A percentile compares a stretch with the other conserved stretches of the same genome.
These are phyloP conservation scores for Pichia sporocuriosa DNA, from an alignment of 805 yeast genomes.

Conservation along the genomic window DNA sequence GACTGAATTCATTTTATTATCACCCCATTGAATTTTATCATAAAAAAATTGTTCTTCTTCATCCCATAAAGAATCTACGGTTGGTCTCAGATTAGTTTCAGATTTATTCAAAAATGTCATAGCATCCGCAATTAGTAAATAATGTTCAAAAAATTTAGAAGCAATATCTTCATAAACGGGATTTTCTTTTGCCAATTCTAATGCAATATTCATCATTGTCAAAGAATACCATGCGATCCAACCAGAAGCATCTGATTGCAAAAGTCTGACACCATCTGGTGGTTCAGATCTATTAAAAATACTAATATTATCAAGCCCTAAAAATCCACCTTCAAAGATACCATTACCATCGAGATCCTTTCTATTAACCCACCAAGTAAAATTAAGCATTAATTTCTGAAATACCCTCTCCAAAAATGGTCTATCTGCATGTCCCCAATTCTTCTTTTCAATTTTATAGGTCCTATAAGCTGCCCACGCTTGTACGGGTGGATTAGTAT, in stretches of 20 bases:
- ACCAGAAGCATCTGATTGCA: conserved; percentile 94
- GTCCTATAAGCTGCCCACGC: conserved; percentile 92
- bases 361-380: conserved; percentile 97
- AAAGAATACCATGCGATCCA: conserved; percentile 95
- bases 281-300: conserved; percentile 90
- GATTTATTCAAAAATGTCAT: conserved; percentile 59
- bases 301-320: conserved; percentile 90
- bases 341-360: conserved; percentile 83
- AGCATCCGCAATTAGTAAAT: conserved; percentile 85
- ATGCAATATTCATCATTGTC: conserved; percentile 87
- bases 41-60: conserved; percentile 84
- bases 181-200: conserved; percentile 79
- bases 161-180: conserved; percentile 91
- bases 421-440: conserved; percentile 75
- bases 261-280: conserved; percentile 85
- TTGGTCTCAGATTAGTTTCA: conserved; percentile 26
- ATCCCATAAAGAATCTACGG: conserved; percentile 75
- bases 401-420: conserved; percentile 86
- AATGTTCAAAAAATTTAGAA: conserved; percentile 89
- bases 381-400: conserved; percentile 81
- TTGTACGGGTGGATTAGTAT: conserved; percentile 96
- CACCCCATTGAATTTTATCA: conserved; percentile 85
- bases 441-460: conserved; percentile 77
- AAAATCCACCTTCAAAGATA: conserved; percentile 89
- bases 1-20: conserved; percentile 53